Evolutionary conservation across 75 land plant genomes (phyloP).

Genomic region (Sequoiadendron giganteum): DNA sequence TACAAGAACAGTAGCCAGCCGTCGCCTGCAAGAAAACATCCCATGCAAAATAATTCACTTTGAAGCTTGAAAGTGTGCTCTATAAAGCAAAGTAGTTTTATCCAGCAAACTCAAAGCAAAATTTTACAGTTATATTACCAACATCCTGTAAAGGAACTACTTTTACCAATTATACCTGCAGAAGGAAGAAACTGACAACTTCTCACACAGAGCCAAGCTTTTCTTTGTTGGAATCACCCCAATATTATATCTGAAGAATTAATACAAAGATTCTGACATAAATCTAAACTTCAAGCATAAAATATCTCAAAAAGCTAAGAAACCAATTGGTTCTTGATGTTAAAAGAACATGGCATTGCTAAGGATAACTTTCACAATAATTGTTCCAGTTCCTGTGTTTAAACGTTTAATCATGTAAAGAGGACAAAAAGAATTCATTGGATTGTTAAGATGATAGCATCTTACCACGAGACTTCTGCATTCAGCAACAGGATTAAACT

Average conservation of each 20-base stretch:
- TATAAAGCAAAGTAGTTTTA: background rate
- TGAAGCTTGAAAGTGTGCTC: background rate
- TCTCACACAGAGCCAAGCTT: conserved; percentile 78
- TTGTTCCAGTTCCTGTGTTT: background rate
- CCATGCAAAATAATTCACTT: background rate
- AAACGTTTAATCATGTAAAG: too few species aligned
- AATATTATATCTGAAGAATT: conserved; percentile 63
- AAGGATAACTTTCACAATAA: background rate
- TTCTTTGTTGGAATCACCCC: conserved; percentile 83
- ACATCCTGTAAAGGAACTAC: background rate
- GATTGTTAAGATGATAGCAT: too few species aligned
- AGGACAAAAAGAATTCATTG: background rate
- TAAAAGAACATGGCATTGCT: background rate
- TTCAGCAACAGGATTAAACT: background rate
- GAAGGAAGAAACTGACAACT: conserved; percentile 75
- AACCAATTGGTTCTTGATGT: background rate
- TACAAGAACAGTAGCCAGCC: conserved; percentile 73
- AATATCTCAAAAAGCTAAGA: background rate
- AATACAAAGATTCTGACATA: background rate
- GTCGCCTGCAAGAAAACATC: conserved; percentile 43
- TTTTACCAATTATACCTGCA: conserved; percentile 54
- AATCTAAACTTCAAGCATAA: background rate
- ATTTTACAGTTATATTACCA: conserved; percentile 2
- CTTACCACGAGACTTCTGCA: too few species aligned
- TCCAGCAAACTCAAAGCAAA: background rate